These are phyloP conservation scores for Aspergillus conjunctus DNA, from an alignment of 495 filamentous ascomycete genomes.

Conservation along the genomic window DNA sequence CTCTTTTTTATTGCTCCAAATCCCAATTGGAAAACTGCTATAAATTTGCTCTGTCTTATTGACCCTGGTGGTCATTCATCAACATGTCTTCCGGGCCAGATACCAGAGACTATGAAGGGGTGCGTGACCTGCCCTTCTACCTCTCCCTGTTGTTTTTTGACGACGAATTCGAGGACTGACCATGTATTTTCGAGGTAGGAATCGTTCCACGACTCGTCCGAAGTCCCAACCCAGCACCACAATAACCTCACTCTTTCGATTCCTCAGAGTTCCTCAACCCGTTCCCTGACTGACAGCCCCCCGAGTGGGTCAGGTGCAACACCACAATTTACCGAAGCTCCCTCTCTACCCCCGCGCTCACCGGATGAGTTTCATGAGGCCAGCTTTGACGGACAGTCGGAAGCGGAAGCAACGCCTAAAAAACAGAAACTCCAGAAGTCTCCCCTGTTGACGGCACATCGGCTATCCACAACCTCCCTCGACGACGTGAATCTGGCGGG, in stretches of 20 bases:
- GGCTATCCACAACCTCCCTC: slow-evolving; percentile 64
- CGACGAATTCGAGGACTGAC: slow-evolving; percentile 2
- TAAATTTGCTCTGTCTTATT: slow-evolving; percentile 10
- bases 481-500: slow-evolving; percentile 72
- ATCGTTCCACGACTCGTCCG: slow-evolving; percentile 75
- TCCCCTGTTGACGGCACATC: slow-evolving; percentile 60
- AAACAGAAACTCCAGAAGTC: slow-evolving; percentile 48
- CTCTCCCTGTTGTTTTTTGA: neutral
- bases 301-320: slow-evolving; percentile 41
- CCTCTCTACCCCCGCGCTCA: slow-evolving; percentile 35
- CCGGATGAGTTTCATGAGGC: slow-evolving; percentile 36
- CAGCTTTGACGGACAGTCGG: slow-evolving; percentile 28
- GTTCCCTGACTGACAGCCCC: slow-evolving; percentile 54
- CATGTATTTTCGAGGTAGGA: slow-evolving; percentile 52
- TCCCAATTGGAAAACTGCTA: slow-evolving; percentile 12
- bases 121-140: slow-evolving; percentile 30
- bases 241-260: slow-evolving; percentile 38
- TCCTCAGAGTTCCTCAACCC: slow-evolving; percentile 41
- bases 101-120: slow-evolving; percentile 54
- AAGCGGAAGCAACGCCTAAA: slow-evolving; percentile 38
- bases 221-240: slow-evolving; percentile 42
- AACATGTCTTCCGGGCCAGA: slow-evolving; percentile 47
- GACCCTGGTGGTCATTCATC: slow-evolving; percentile 28
- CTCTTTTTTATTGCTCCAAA: slow-evolving; percentile 8
- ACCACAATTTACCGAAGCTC: slow-evolving; percentile 41